Percentiles rank a stretch among this genome's conserved stretches.
Conservation (phyloP, 2,329 filamentous ascomycete genomes). For the Talaromyces sp. region DNA sequence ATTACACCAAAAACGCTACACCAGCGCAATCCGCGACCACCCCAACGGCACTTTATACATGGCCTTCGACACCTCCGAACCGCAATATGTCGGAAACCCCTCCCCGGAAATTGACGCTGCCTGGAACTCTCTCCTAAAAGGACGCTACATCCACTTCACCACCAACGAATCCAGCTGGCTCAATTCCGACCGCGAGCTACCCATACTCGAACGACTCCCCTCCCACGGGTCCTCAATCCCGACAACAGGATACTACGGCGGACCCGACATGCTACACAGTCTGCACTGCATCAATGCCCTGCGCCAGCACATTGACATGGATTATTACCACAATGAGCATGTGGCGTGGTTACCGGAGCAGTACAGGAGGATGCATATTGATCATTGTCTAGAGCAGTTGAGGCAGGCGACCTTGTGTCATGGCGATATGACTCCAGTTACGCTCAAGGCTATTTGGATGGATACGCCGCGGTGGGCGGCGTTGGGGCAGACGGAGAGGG, state of each 20-base stretch:
- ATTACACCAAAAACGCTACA: slow-evolving; percentile 13
- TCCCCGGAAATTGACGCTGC: slow-evolving; percentile 14
- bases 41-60: slow-evolving; percentile 16
- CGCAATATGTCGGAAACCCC: slow-evolving; percentile 5
- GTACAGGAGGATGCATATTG: slow-evolving; percentile 20
- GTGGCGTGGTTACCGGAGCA: slow-evolving; percentile 16
- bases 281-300: slow-evolving; percentile 20
- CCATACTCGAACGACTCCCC: not conserved
- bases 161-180: slow-evolving; percentile 9
- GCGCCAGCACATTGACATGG: slow-evolving; percentile 19
- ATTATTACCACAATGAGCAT: slow-evolving; percentile 17
- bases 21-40: slow-evolving; percentile 7
- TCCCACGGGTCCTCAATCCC: slow-evolving; percentile 8
- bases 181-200: slow-evolving; percentile 3
- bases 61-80: slow-evolving; percentile 10
- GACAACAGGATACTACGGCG: slow-evolving; percentile 17
- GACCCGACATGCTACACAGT: slow-evolving; percentile 20
- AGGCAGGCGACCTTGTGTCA: slow-evolving; percentile 19
- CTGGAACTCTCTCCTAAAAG: not conserved
- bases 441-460: slow-evolving; percentile 18
- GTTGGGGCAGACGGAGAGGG: slow-evolving; percentile 13
- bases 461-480: slow-evolving; percentile 14
- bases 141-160: slow-evolving; percentile 15
- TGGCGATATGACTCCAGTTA: slow-evolving; percentile 20
- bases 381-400: slow-evolving; percentile 20